Percentiles rank a stretch among this genome's conserved stretches.
Evolutionary conservation across 2,329 filamentous ascomycete genomes (phyloP).

Genomic region (Fusarium floridanum): DNA sequence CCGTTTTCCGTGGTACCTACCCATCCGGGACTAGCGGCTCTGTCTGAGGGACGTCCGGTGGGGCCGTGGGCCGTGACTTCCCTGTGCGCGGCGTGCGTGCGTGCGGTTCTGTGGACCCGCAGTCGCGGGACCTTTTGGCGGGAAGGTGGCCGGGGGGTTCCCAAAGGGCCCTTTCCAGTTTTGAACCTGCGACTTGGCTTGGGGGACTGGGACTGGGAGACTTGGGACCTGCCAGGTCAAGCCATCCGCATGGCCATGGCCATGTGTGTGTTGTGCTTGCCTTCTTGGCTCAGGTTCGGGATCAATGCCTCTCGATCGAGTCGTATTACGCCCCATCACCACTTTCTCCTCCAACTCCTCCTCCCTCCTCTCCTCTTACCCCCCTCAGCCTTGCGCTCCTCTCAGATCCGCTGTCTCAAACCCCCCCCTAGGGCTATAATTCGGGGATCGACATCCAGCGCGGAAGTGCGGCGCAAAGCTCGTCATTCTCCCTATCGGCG

Average conservation of each 20-base stretch:
- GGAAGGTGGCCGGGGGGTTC: conserved; percentile 39
- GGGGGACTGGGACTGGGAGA: background rate
- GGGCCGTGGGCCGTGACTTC: conserved; percentile 38
- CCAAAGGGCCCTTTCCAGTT: conserved; percentile 24
- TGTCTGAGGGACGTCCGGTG: conserved; percentile 27
- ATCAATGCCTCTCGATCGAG: conserved; percentile 11
- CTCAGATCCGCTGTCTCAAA: conserved; percentile 4
- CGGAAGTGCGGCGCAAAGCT: conserved; percentile 20
- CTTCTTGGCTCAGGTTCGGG: background rate
- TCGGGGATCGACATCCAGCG: conserved; percentile 36
- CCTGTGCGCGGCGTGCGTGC: conserved; percentile 33
- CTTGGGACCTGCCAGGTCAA: conserved; percentile 30
- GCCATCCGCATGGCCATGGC: conserved; percentile 14
- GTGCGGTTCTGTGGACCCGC: conserved; percentile 39
- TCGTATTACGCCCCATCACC: conserved; percentile 20
- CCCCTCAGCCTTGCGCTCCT: background rate
- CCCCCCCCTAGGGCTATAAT: conserved; percentile 11
- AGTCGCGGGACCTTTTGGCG: conserved; percentile 48
- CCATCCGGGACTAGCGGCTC: conserved; percentile 40
- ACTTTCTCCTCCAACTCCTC: background rate
- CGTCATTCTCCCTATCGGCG: background rate
- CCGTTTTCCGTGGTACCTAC: conserved; percentile 42
- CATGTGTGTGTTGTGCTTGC: conserved; percentile 32
- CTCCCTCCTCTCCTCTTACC: background rate
- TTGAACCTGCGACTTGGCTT: conserved; percentile 35